Percentiles rank a stretch among this genome's conserved stretches.
phyloP scores from a whole-genome alignment of 495 filamentous ascomycete genomes.

The Penicillium longicatenatum region DNA sequence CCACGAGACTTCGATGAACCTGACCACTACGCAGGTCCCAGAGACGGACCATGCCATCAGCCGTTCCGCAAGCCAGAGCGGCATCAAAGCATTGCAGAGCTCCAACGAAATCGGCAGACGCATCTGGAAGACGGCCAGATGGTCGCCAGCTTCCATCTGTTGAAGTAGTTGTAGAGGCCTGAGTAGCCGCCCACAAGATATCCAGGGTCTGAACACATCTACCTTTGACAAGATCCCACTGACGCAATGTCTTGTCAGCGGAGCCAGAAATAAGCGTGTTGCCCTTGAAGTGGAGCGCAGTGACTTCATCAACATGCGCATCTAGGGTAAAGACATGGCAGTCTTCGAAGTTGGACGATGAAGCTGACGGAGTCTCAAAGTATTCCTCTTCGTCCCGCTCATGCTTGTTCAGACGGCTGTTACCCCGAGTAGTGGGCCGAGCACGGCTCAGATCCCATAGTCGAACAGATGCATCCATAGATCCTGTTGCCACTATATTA shows the following conservation, averaged over 20 bases:
- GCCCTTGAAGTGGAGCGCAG: slow-evolving; percentile 84
- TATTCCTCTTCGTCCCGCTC: slow-evolving; percentile 64
- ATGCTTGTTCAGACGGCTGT: slow-evolving; percentile 61
- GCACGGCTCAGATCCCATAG: slow-evolving; percentile 87
- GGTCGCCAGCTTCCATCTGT: slow-evolving; percentile 55
- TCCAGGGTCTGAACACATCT: slow-evolving; percentile 97
- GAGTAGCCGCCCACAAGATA: slow-evolving; percentile 97
- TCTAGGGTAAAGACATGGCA: slow-evolving; percentile 85
- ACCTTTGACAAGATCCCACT: slow-evolving; percentile 96
- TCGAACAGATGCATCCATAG: slow-evolving; percentile 92
- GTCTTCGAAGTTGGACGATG: slow-evolving; percentile 76
- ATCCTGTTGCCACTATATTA: slow-evolving; percentile 92
- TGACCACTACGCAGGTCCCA: slow-evolving; percentile 98
- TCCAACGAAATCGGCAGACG: slow-evolving; percentile 88
- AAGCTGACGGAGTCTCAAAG: slow-evolving; percentile 58
- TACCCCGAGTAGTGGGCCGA: slow-evolving; percentile 58
- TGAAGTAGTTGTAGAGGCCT: slow-evolving; percentile 73
- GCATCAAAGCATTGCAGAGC: slow-evolving; percentile 96
- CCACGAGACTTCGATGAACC: slow-evolving; percentile 93
- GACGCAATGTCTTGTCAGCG: slow-evolving; percentile 92
- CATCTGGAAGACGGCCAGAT: slow-evolving; percentile 61
- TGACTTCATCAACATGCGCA: slow-evolving; percentile 92
- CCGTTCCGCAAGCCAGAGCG: slow-evolving; percentile 95
- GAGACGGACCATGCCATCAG: slow-evolving; percentile 94
- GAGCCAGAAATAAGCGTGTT: slow-evolving; percentile 93